Evolutionary conservation across 352 stramenopile genomes (phyloP).

Genomic region (Pythium grandisporangium): DNA sequence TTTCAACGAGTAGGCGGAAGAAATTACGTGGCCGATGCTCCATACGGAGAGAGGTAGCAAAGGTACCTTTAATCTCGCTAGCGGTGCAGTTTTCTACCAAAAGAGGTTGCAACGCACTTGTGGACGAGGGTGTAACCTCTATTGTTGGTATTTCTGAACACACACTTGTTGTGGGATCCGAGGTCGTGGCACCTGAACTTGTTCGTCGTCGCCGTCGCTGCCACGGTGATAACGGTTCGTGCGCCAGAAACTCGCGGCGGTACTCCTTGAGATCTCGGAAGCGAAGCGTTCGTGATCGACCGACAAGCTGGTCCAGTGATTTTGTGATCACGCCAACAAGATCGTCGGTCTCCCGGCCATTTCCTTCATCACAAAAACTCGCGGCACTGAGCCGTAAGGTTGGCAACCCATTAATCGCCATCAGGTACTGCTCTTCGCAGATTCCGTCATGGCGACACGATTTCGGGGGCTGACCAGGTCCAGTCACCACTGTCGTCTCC

Average conservation of each 20-base stretch:
- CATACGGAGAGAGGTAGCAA: not conserved
- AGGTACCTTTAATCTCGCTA: no score
- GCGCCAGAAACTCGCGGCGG: conserved; percentile 15
- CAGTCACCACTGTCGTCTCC: no score
- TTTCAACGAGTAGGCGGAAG: not conserved
- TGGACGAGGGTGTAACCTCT: no score
- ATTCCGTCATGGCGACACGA: conserved; percentile 19
- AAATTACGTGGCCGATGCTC: conserved; percentile 3
- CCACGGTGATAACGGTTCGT: conserved; percentile 25
- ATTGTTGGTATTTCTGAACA: no score
- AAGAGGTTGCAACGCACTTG: no score
- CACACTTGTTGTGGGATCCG: not conserved
- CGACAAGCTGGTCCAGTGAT: conserved; percentile 10
- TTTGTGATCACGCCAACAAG: conserved; percentile 8
- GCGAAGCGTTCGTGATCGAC: conserved; percentile 7
- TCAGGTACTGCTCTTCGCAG: conserved; percentile 19
- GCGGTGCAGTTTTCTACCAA: no score
- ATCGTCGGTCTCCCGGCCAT: not conserved
- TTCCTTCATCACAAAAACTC: conserved; percentile 6
- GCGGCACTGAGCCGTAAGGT: conserved; percentile 14
- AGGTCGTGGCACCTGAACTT: conserved; percentile 4
- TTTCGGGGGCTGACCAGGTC: no score
- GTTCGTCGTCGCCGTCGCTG: conserved; percentile 10
- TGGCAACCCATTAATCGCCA: conserved; percentile 32
- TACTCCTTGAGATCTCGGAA: conserved; percentile 27